These are phyloP conservation scores for Pholiota molesta DNA, from an alignment of 768 basidiomycete genomes.

Conservation along the genomic window DNA sequence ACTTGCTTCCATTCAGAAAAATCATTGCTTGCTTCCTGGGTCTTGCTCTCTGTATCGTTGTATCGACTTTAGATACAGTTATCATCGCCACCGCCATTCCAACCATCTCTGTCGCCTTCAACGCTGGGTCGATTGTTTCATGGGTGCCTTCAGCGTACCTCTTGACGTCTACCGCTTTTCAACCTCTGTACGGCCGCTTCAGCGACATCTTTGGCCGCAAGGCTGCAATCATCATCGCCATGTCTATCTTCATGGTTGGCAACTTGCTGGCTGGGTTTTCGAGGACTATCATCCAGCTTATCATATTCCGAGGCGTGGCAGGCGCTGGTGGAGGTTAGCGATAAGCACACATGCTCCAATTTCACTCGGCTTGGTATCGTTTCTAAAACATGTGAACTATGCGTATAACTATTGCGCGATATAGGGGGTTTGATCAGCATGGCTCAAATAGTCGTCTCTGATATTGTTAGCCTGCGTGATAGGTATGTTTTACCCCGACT, in stretches of 20 bases:
- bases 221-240: conserved; percentile 54
- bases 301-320: conserved; percentile 68
- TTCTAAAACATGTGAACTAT: background rate
- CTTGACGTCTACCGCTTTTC: conserved; percentile 66
- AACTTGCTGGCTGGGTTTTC: conserved; percentile 70
- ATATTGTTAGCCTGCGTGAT: conserved; percentile 71
- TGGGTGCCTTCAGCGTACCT: conserved; percentile 80
- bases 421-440: conserved; percentile 66
- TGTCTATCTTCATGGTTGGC: conserved; percentile 68
- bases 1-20: conserved; percentile 67
- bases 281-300: conserved; percentile 64
- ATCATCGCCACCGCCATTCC: conserved; percentile 78
- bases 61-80: conserved; percentile 69
- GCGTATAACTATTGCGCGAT: background rate
- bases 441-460: conserved; percentile 71
- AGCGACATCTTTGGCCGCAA: conserved; percentile 74
- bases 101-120: conserved; percentile 66
- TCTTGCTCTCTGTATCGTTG: conserved; percentile 61
- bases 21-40: conserved; percentile 65
- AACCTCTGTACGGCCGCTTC: conserved; percentile 62
- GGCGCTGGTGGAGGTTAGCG: conserved; percentile 64
- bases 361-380: background rate
- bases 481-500: conserved; percentile 38
- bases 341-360: conserved; percentile 6
- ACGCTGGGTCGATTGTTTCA: conserved; percentile 61